phyloP scores from a whole-genome alignment of 2,329 filamentous ascomycete genomes.

The Aspergillus fijiensis region DNA sequence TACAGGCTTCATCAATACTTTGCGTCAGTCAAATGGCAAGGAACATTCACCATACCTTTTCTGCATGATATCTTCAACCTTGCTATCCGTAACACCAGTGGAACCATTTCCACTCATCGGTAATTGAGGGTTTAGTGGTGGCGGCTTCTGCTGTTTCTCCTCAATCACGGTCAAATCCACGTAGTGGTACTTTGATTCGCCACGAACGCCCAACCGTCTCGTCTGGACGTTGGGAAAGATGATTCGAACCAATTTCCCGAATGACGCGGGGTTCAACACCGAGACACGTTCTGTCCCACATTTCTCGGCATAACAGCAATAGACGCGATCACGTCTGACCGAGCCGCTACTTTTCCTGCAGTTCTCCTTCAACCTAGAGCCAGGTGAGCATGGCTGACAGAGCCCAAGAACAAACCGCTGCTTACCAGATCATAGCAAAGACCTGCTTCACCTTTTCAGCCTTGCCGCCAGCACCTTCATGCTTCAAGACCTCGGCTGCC shows the following conservation, averaged over 20 bases:
- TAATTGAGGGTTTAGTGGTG: constrained; percentile 26
- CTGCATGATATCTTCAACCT: constrained; percentile 28
- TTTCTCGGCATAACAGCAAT: constrained; percentile 89
- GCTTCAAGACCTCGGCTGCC: constrained; percentile 49
- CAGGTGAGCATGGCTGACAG: constrained; percentile 12
- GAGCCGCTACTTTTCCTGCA: constrained; percentile 57
- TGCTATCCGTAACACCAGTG: constrained; percentile 22
- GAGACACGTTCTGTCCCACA: constrained; percentile 93
- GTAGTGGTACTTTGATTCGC: constrained; percentile 98
- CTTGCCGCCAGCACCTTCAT: constrained; percentile 51
- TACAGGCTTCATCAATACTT: constrained; percentile 11
- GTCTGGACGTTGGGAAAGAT: constrained; percentile 96
- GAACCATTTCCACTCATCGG: constrained; percentile 22
- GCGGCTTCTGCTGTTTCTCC: constrained; percentile 41
- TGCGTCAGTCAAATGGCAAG: neutral
- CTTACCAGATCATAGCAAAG: constrained; percentile 54
- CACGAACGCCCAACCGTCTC: constrained; percentile 82
- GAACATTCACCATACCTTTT: constrained; percentile 29
- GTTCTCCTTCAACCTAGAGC: constrained; percentile 47
- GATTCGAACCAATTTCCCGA: constrained; percentile 94
- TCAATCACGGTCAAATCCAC: constrained; percentile 51
- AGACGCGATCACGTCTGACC: constrained; percentile 88
- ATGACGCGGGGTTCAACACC: constrained; percentile 92
- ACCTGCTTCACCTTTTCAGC: constrained; percentile 54
- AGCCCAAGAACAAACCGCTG: neutral